Evolutionary conservation across 148 eudicot genomes (phyloP).

Genomic region (Mesembryanthemum crystallinum): DNA sequence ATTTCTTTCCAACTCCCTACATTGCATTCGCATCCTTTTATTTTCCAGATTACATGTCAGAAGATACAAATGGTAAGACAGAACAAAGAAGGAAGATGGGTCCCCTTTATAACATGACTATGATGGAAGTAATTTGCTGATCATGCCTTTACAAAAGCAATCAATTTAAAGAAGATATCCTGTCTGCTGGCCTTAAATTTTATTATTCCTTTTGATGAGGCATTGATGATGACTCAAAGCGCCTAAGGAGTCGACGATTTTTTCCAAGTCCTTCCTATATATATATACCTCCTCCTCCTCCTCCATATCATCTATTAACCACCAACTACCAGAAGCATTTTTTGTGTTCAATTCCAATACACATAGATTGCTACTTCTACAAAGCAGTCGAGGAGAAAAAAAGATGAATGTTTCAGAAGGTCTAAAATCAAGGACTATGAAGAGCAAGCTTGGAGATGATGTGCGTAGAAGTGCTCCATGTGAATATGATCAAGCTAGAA

Average conservation of each 20-base stretch:
- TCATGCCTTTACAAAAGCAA: background rate
- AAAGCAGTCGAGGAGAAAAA: constrained; percentile 17
- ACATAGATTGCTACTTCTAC: constrained; percentile 13
- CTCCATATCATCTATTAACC: background rate
- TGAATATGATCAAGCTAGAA: background rate
- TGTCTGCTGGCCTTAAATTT: too few relatives aligned
- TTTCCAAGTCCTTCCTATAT: background rate
- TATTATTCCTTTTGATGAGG: too few relatives aligned
- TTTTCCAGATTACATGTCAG: too few relatives aligned
- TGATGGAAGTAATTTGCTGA: too few relatives aligned
- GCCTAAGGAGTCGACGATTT: background rate
- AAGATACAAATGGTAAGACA: too few relatives aligned
- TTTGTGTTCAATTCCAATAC: background rate
- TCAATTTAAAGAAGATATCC: background rate
- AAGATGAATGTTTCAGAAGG: too few relatives aligned
- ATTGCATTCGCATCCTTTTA: too few relatives aligned
- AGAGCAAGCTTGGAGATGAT: too few relatives aligned
- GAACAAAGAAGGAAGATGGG: background rate
- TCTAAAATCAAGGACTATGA: too few relatives aligned
- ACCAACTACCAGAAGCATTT: constrained; percentile 5
- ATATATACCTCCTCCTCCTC: constrained; percentile 17
- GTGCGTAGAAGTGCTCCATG: too few relatives aligned
- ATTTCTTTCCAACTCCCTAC: background rate
- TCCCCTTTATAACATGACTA: too few relatives aligned
- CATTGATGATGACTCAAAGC: too few relatives aligned